Percentiles rank a stretch among this genome's conserved stretches.
Evolutionary conservation across 2,329 filamentous ascomycete genomes (phyloP).

Genomic region (Coccinonectria pachysandricola): DNA sequence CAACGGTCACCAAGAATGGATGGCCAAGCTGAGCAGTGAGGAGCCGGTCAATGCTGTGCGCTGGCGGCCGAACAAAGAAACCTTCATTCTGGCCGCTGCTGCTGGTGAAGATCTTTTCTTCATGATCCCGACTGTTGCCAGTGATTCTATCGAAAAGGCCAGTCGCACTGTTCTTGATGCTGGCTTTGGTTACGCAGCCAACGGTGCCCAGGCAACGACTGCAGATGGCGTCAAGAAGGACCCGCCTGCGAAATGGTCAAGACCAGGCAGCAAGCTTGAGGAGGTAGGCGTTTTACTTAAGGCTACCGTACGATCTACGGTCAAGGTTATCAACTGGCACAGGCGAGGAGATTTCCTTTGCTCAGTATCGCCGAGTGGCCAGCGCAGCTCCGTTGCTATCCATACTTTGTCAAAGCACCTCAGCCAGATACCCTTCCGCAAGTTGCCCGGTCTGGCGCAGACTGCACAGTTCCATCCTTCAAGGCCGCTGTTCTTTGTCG

Average conservation of each 20-base stretch:
- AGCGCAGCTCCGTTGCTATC: conserved; percentile 75
- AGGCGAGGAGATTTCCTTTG: conserved; percentile 88
- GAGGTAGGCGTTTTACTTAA: conserved; percentile 71
- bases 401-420: conserved; percentile 93
- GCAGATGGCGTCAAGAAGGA: conserved; percentile 56
- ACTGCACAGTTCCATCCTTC: conserved; percentile 91
- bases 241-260: conserved; percentile 70
- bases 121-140: conserved; percentile 64
- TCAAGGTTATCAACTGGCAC: conserved; percentile 92
- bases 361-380: conserved; percentile 74
- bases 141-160: conserved; percentile 60
- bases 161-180: conserved; percentile 71
- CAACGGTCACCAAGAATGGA: conserved; percentile 83
- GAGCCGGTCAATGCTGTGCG: conserved; percentile 75
- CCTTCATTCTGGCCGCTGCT: conserved; percentile 72
- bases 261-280: conserved; percentile 64
- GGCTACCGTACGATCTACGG: conserved; percentile 64
- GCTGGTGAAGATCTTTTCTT: conserved; percentile 80
- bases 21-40: conserved; percentile 65
- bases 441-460: conserved; percentile 64
- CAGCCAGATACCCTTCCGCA: conserved; percentile 87
- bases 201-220: conserved; percentile 44
- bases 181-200: conserved; percentile 88
- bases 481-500: conserved; percentile 88
- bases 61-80: conserved; percentile 79